phyloP scores from a whole-genome alignment of 805 yeast genomes.

The Saturnispora bothae region DNA sequence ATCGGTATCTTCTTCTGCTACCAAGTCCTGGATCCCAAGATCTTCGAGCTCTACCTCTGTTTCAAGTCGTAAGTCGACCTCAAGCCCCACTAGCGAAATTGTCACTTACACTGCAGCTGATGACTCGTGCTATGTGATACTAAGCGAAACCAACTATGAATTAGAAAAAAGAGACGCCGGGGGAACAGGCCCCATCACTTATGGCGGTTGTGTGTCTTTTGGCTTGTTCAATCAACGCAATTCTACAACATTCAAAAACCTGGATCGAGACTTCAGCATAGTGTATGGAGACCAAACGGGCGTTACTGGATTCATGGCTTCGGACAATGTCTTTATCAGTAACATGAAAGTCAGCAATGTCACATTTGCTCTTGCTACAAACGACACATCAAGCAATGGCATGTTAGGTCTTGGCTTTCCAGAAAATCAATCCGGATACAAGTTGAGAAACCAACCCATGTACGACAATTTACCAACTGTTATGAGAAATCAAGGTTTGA shows the following conservation, averaged over 20 bases:
- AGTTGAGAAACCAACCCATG: not conserved
- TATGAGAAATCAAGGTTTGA: slow-evolving; percentile 44
- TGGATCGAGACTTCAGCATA: slow-evolving; percentile 22
- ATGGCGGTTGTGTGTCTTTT: slow-evolving; percentile 25
- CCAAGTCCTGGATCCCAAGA: not conserved
- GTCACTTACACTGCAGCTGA: not conserved
- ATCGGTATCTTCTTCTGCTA: not conserved
- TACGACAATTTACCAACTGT: slow-evolving; percentile 56
- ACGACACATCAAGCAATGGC: slow-evolving; percentile 48
- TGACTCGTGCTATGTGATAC: not conserved
- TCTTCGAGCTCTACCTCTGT: not conserved
- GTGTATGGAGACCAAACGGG: slow-evolving; percentile 33
- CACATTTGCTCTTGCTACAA: slow-evolving; percentile 60
- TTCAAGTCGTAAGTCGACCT: not conserved
- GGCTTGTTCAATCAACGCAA: slow-evolving; percentile 32
- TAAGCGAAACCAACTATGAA: not conserved
- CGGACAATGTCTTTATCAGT: slow-evolving; percentile 44
- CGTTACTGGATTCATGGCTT: slow-evolving; percentile 40
- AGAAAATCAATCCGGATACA: slow-evolving; percentile 51
- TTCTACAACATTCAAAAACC: slow-evolving; percentile 26
- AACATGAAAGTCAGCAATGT: slow-evolving; percentile 34
- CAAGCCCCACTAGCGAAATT: not conserved
- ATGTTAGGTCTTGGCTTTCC: slow-evolving; percentile 63
- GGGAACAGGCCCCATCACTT: not conserved
- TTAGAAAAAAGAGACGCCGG: not conserved